Percentiles rank a stretch among this genome's conserved stretches.
These are phyloP conservation scores for Pleurotus giganteus DNA, from an alignment of 768 basidiomycete species.

Conservation along the genomic window DNA sequence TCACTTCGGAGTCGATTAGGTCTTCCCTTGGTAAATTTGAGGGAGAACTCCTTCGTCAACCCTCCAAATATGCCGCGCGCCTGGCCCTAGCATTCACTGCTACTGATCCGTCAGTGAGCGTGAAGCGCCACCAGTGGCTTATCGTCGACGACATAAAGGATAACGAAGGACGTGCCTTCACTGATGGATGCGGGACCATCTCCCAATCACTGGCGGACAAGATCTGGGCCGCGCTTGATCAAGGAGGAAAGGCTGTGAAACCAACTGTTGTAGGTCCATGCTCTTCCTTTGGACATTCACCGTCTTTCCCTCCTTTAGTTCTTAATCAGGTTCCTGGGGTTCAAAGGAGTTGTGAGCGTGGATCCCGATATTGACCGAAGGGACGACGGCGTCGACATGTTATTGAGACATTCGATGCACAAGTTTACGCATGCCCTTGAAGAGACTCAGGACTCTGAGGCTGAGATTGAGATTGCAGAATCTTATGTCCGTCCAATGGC, in stretches of 20 bases:
- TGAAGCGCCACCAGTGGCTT: conserved; percentile 59
- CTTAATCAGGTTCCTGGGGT: conserved; percentile 82
- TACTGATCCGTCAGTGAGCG: conserved; percentile 69
- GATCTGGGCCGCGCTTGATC: conserved; percentile 55
- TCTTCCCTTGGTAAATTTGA: conserved; percentile 66
- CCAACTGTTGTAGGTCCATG: conserved; percentile 61
- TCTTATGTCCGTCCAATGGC: conserved; percentile 57
- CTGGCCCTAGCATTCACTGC: conserved; percentile 83
- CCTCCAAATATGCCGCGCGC: conserved; percentile 82
- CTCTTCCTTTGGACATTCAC: background rate
- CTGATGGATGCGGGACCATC: conserved; percentile 83
- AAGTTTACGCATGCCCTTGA: conserved; percentile 86
- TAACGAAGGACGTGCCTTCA: conserved; percentile 44
- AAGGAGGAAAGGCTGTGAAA: conserved; percentile 30
- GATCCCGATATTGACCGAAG: conserved; percentile 50
- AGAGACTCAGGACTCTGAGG: conserved; percentile 41
- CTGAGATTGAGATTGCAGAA: conserved; percentile 73
- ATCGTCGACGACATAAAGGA: conserved; percentile 55
- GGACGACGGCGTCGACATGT: conserved; percentile 58
- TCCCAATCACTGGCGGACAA: conserved; percentile 51
- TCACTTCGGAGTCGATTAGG: conserved; percentile 62
- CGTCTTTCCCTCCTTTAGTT: conserved; percentile 36
- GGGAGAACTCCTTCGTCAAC: conserved; percentile 40
- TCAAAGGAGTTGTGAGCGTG: conserved; percentile 77
- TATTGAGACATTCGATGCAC: conserved; percentile 68